These are phyloP conservation scores for Beauveria pseudobassiana DNA, from an alignment of 2,329 filamentous ascomycete genomes.

Conservation along the genomic window DNA sequence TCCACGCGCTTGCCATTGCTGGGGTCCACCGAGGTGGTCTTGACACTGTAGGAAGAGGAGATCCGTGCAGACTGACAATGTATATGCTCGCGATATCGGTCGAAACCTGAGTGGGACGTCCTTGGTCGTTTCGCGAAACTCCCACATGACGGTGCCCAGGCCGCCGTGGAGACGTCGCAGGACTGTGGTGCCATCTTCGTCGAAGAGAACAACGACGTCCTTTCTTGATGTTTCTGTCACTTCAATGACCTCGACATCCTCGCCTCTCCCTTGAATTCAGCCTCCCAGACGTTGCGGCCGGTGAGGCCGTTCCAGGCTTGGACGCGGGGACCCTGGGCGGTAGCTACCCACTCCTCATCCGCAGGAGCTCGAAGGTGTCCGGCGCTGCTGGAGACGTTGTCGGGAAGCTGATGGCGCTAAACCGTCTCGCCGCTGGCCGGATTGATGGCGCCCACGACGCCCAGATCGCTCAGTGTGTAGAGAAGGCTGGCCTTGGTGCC, in stretches of 20 bases:
- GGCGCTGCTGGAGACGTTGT: conserved; percentile 36
- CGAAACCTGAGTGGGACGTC: conserved; percentile 71
- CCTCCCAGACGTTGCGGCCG: conserved; percentile 72
- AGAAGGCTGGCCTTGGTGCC: conserved; percentile 81
- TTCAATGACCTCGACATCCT: conserved; percentile 73
- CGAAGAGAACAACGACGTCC: conserved; percentile 64
- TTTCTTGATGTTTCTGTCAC: conserved; percentile 56
- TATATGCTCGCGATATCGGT: conserved; percentile 64
- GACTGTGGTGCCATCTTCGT: conserved; percentile 47
- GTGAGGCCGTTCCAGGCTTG: conserved; percentile 77
- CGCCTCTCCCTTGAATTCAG: conserved; percentile 49
- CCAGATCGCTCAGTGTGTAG: conserved; percentile 82
- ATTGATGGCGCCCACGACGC: conserved; percentile 79
- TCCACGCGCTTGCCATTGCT: conserved; percentile 64
- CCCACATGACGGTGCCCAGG: conserved; percentile 71
- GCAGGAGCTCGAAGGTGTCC: conserved; percentile 66
- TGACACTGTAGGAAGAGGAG: conserved; percentile 65
- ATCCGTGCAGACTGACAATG: conserved; percentile 66
- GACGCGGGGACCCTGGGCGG: conserved; percentile 62
- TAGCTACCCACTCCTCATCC: conserved; percentile 69
- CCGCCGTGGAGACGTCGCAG: conserved; percentile 66
- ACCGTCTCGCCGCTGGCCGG: conserved; percentile 76
- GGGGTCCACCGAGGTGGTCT: conserved; percentile 65
- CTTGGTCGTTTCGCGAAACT: conserved; percentile 59
- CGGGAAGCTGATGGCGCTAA: conserved; percentile 74